Base-by-base conservation (phyloP, 1,284 basidiomycete species). In the Ustilago curta region DNA sequence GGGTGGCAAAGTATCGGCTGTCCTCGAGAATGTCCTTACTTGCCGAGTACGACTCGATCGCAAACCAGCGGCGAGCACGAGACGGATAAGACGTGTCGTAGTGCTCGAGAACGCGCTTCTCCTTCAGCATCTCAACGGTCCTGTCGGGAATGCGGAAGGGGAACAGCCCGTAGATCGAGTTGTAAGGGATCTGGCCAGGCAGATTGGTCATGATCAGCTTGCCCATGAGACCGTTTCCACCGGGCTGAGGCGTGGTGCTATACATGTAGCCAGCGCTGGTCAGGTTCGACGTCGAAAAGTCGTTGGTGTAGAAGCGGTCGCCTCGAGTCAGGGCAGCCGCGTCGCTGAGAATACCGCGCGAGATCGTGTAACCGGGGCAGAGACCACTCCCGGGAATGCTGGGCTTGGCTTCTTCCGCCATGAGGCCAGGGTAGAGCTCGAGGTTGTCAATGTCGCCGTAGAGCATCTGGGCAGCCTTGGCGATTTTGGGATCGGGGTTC, bases 261-360 rank as follows among this genome's bases (percentile, higher is more conserved):
- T 66, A 61, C 19, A 66, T 52, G 54, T 65, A 75, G 37, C 85
- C 85, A 59, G 76, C 82, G 43, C 71, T 79, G 2, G 93, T 95
- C 81, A 94, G 83, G 82, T 93, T 93, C 85, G 88, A 89, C 1
- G 92, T 86, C 0, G 92, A 94, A 83, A 90, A 92, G 82, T 95
- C 93, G 37, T 90, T 87, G 0, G 92, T 94, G 86, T 90, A 92
- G 88, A 91, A 92, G 50, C 93, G 88, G 79, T 94, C 93, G 29
- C 92, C 80, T 90, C 93, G 91, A 48, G 91, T 92, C 53, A 94
- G 89, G 5, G 92, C 90, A 59, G 93, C 91, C n/a, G 93, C 93
- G 81, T 95, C 93, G 74, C 90, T 90, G 40, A 95, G 89, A 78
- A 95, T 95, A 16, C 93, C 93, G 42, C 93, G 90, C 77, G 91